Conservation (phyloP, 345 rosid genomes). For the Eucalyptus urophylla region DNA sequence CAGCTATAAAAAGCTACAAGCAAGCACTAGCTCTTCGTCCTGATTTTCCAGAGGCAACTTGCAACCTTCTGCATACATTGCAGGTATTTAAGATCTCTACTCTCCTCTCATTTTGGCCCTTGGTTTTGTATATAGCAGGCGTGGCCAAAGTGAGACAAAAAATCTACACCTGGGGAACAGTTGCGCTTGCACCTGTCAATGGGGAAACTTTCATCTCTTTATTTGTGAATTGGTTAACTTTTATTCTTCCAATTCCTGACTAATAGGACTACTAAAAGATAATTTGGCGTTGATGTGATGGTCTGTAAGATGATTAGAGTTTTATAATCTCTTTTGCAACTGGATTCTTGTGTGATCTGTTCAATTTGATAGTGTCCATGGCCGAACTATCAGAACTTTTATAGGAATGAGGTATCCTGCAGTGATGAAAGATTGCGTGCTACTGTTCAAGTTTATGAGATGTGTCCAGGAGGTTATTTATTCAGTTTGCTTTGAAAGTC, state of each 20-base stretch:
- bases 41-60: conserved; percentile 97
- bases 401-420: neutral
- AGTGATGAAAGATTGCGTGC: neutral
- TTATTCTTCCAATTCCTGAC: neutral
- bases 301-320: neutral
- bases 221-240: neutral
- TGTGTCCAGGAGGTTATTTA: neutral
- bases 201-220: neutral
- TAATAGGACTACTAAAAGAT: neutral
- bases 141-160: neutral
- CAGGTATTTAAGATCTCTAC: conserved; percentile 33
- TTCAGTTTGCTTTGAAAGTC: neutral
- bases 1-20: conserved; percentile 85
- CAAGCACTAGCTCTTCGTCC: conserved; percentile 78
- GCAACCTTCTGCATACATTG: conserved; percentile 90
- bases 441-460: neutral
- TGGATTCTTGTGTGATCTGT: neutral
- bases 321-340: neutral
- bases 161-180: neutral
- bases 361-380: neutral
- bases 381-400: neutral
- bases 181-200: neutral
- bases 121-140: neutral
- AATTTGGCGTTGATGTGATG: neutral
- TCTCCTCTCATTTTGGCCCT: neutral